These are phyloP conservation scores for Yamadazyma triangularis DNA, from an alignment of 1,139 yeast genomes.

Conservation along the genomic window DNA sequence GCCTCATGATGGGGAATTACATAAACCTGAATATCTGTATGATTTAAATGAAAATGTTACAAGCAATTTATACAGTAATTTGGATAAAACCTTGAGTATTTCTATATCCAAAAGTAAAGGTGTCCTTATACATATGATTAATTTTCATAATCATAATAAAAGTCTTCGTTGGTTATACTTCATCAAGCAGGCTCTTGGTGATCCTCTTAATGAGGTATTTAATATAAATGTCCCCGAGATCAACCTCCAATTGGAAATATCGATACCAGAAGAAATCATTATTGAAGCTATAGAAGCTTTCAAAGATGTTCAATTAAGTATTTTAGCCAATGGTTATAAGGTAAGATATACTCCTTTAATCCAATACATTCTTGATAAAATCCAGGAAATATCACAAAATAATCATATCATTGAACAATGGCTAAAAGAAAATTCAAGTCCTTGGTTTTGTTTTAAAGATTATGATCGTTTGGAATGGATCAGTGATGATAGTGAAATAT, in stretches of 20 bases:
- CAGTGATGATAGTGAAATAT: slow-evolving; percentile 45
- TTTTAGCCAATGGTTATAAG: slow-evolving; percentile 29
- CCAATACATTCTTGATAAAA: slow-evolving; percentile 31
- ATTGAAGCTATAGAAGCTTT: slow-evolving; percentile 10
- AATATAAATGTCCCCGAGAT: slow-evolving; percentile 12
- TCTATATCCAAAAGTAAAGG: slow-evolving; percentile 29
- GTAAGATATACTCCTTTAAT: slow-evolving; percentile 28
- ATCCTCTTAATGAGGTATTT: slow-evolving; percentile 14
- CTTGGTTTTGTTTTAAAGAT: slow-evolving; percentile 57
- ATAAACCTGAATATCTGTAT: slow-evolving; percentile 21
- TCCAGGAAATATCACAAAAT: slow-evolving; percentile 40
- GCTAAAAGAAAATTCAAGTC: slow-evolving; percentile 7
- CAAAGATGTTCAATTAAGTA: slow-evolving; percentile 9
- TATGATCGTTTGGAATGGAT: slow-evolving; percentile 82
- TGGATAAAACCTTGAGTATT: slow-evolving; percentile 67
- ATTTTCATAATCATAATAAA: slow-evolving; percentile 47
- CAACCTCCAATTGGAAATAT: slow-evolving; percentile 23
- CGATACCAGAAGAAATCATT: slow-evolving; percentile 44
- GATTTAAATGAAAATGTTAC: slow-evolving; percentile 16
- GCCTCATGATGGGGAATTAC: slow-evolving; percentile 30
- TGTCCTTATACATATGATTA: slow-evolving; percentile 46
- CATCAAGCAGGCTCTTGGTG: slow-evolving; percentile 40
- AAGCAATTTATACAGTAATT: slow-evolving; percentile 55
- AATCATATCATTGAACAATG: slow-evolving; percentile 9
- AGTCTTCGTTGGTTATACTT: slow-evolving; percentile 64